These are phyloP conservation scores for Mycocalia duriaeana DNA, from an alignment of 1,284 basidiomycete species.

Conservation along the genomic window DNA sequence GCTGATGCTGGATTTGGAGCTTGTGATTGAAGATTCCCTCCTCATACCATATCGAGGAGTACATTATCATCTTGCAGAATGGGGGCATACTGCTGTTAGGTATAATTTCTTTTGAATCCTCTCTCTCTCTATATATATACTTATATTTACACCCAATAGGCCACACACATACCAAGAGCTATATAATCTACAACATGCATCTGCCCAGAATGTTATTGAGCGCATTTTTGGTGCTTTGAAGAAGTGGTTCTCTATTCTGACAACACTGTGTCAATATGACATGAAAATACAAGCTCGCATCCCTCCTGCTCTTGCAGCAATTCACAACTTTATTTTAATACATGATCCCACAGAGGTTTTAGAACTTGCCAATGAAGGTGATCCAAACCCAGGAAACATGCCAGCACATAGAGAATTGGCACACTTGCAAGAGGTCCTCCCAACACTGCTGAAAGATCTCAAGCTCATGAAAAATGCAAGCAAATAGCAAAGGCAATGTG, in stretches of 20 bases:
- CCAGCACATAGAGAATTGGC: not conserved
- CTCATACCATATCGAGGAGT: conserved; percentile 26
- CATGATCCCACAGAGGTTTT: conserved; percentile 7
- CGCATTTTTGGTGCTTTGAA: conserved; percentile 37
- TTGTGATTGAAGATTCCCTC: conserved; percentile 24
- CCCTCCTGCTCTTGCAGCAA: conserved; percentile 18
- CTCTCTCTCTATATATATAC: not conserved
- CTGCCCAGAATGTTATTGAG: conserved; percentile 30
- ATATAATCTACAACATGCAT: conserved; percentile 34
- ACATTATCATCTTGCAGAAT: conserved; percentile 31
- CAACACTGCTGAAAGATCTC: not conserved
- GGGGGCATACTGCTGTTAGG: conserved; percentile 21
- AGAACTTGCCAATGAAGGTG: not conserved
- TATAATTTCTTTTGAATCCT: conserved; percentile 10
- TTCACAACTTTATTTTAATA: conserved; percentile 18
- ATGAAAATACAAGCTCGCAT: conserved; percentile 25
- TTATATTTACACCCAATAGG: conserved; percentile 1
- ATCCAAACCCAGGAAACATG: not conserved
- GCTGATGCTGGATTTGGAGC: conserved; percentile 34
- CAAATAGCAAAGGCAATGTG: conserved; percentile 15
- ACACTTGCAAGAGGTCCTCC: not conserved
- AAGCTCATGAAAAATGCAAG: conserved; percentile 4
- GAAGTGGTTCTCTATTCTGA: conserved; percentile 22
- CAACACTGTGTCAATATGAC: conserved; percentile 17
- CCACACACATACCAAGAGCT: conserved; percentile 27